These are phyloP conservation scores for Apodospora peruviana DNA, from an alignment of 495 filamentous ascomycete genomes.

Conservation along the genomic window DNA sequence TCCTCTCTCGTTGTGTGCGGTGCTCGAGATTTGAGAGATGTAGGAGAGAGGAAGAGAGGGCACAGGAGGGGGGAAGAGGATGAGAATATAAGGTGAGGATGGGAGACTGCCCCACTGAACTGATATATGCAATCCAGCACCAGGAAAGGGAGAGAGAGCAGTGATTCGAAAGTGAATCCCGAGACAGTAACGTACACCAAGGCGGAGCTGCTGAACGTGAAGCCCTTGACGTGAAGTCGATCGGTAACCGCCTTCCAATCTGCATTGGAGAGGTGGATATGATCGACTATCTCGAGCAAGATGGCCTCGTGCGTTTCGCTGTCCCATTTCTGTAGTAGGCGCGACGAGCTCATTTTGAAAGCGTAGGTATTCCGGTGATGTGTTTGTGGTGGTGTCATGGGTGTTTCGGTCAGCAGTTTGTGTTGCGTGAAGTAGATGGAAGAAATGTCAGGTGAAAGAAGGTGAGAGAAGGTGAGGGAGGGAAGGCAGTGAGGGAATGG, in stretches of 20 bases:
- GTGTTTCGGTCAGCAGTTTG: background rate
- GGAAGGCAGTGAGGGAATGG: background rate
- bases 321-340: conserved; percentile 13
- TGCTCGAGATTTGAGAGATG: background rate
- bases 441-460: background rate
- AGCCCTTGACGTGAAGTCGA: conserved; percentile 5
- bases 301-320: conserved; percentile 20
- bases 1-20: background rate
- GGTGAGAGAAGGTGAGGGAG: background rate
- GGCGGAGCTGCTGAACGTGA: conserved; percentile 8
- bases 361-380: too few species aligned
- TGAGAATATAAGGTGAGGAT: background rate
- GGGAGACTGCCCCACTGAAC: background rate
- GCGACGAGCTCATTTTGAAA: conserved; percentile 8
- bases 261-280: conserved; percentile 1
- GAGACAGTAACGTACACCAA: conserved; percentile 11
- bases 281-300: conserved; percentile 10
- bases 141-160: background rate
- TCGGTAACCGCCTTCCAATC: conserved; percentile 7
- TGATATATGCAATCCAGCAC: background rate
- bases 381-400: background rate
- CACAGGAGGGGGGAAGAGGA: background rate
- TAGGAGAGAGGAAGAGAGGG: conserved; percentile 1
- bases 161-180: background rate
- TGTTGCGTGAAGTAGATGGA: background rate